Evolutionary conservation across 2,329 filamentous ascomycete genomes (phyloP), one percentile per base, ranked within the genome.

Genomic region (Ophiostoma angusticollis): DNA sequence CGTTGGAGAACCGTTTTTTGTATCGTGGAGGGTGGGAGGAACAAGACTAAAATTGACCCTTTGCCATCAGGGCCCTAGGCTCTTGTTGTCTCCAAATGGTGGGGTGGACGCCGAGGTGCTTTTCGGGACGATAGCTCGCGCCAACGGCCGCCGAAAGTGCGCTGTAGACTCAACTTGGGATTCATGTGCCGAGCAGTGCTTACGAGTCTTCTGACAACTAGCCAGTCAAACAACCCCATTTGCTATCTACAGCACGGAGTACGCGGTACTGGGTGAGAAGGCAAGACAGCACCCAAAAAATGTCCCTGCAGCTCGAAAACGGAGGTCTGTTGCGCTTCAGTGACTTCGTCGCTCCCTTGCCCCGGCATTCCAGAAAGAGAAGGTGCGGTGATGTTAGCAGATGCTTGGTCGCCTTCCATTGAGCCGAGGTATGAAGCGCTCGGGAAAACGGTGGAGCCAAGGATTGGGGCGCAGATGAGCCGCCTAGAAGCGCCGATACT

Each of bases 101-200:
- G 7, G 35, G 35, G 28, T 25, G 39, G 39, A 37, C 45, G 46
- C 46, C 46, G 46, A 48, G 46, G 46, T 47, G 45, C 41, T 42
- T 41, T 42, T 44, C 42, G 42, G 44, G 36, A 40, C 36, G 12
- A 28, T 11, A 22, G 24, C 8, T 29, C 13, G 13, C 13, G 25
- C 32, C 35, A 19, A 31, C 18, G 35, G 32, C 32, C 24, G 21
- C 24, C 22, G 28, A 13, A 24, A 13, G 35, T 28, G 34, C 34
- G 35, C n/a, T n/a, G n/a, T n/a, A n/a, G n/a, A n/a, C n/a, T n/a
- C n/a, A n/a, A n/a, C n/a, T n/a, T n/a, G n/a, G n/a, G n/a, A n/a
- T n/a, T n/a, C n/a, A n/a, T n/a, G n/a, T n/a, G n/a, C n/a, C n/a
- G n/a, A n/a, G n/a, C n/a, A n/a, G n/a, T n/a, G n/a, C n/a, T n/a